Conservation (phyloP, 2,329 filamentous ascomycete genomes). For the Ascochyta viciae-villosae region DNA sequence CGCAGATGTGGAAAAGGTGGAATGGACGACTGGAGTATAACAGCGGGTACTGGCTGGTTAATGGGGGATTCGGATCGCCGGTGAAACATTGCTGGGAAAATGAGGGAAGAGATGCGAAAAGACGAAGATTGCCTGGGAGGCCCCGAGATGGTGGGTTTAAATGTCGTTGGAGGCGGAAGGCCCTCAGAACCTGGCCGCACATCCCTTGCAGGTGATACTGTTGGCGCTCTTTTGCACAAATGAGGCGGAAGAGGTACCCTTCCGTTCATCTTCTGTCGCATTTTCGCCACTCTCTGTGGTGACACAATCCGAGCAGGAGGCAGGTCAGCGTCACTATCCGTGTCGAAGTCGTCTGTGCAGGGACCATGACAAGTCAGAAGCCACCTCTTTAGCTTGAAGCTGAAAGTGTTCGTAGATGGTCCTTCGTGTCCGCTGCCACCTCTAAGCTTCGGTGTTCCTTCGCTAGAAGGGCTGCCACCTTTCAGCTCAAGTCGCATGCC, state of each 20-base stretch:
- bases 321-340: constrained; percentile 5
- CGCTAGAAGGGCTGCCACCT: neutral
- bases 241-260: neutral
- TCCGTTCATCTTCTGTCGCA: constrained; percentile 3
- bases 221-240: neutral
- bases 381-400: constrained; percentile 9
- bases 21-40: neutral
- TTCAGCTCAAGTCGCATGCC: constrained; percentile 8
- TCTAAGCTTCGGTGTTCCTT: neutral
- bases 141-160: neutral
- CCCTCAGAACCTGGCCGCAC: too few relatives aligned
- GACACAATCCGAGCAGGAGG: constrained; percentile 2
- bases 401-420: neutral
- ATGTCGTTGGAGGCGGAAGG: neutral
- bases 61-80: neutral
- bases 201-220: too few relatives aligned
- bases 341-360: constrained; percentile 1
- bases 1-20: constrained; percentile 16
- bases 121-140: neutral
- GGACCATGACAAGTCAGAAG: constrained; percentile 7
- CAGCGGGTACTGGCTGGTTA: neutral
- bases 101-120: neutral
- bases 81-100: neutral
- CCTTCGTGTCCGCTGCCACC: constrained; percentile 1
- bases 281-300: neutral